Evolutionary conservation across 2,329 filamentous ascomycete genomes (phyloP).

Genomic region (Colletotrichum eremochloae): DNA sequence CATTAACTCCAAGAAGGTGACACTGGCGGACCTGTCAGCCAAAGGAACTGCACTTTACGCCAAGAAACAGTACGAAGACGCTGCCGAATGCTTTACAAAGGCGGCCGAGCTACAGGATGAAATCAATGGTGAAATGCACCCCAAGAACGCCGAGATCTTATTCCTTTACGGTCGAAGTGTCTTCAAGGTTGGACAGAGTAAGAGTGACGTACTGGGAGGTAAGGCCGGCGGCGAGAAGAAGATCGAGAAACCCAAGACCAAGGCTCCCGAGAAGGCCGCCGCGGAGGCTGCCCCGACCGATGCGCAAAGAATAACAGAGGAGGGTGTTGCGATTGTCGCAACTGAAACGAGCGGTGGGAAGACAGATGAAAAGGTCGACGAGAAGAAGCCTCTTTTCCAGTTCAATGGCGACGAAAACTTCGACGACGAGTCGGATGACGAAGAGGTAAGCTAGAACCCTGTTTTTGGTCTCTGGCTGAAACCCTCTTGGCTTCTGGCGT

Average conservation of each 20-base stretch:
- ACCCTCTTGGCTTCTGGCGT: slow-evolving; percentile 4
- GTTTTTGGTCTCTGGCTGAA: slow-evolving; percentile 3
- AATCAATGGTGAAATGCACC: slow-evolving; percentile 91
- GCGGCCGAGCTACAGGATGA: slow-evolving; percentile 92
- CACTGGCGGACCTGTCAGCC: slow-evolving; percentile 82
- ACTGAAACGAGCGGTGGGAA: slow-evolving; percentile 60
- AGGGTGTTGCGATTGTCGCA: slow-evolving; percentile 59
- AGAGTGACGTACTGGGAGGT: slow-evolving; percentile 93
- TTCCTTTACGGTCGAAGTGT: slow-evolving; percentile 95
- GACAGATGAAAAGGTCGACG: slow-evolving; percentile 55
- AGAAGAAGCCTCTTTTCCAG: slow-evolving; percentile 86
- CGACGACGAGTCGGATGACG: slow-evolving; percentile 84
- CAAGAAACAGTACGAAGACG: slow-evolving; percentile 88
- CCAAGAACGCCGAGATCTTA: slow-evolving; percentile 92
- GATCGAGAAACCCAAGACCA: slow-evolving; percentile 49
- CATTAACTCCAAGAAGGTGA: slow-evolving; percentile 68
- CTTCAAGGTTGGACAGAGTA: slow-evolving; percentile 93
- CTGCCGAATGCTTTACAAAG: slow-evolving; percentile 88
- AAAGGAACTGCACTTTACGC: slow-evolving; percentile 88
- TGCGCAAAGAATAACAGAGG: slow-evolving; percentile 59
- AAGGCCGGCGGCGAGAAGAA: slow-evolving; percentile 74
- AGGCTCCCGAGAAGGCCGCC: slow-evolving; percentile 54
- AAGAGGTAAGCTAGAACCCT: slow-evolving; percentile 63
- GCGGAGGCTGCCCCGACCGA: slow-evolving; percentile 50
- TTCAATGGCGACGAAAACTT: slow-evolving; percentile 96